Percentiles rank a stretch among this genome's conserved stretches.
Evolutionary conservation across 305 asterid species (phyloP).

Genomic region (Fraxinus paxiana): DNA sequence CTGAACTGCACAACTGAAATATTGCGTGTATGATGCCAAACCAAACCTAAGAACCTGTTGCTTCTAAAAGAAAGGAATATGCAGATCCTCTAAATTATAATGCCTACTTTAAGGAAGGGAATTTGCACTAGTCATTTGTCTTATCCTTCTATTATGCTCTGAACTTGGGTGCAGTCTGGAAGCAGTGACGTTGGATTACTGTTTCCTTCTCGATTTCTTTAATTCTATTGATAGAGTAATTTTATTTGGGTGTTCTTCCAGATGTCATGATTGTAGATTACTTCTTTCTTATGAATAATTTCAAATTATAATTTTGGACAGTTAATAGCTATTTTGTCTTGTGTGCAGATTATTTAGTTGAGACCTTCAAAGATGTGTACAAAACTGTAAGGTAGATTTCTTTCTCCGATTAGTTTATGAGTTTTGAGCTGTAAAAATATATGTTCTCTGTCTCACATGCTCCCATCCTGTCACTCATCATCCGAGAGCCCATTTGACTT

Average conservation of each 20-base stretch:
- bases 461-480: not conserved
- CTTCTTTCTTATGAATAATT: constrained; percentile 7
- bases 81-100: not conserved
- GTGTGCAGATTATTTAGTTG: constrained; percentile 70
- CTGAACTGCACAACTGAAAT: not conserved
- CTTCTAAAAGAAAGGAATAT: not conserved
- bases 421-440: not conserved
- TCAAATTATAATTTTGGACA: not conserved
- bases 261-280: constrained; percentile 11
- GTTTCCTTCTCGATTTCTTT: constrained; percentile 8
- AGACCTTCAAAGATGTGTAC: constrained; percentile 61
- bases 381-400: constrained; percentile 63
- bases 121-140: not conserved
- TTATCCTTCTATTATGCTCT: constrained; percentile 7
- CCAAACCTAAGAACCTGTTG: not conserved
- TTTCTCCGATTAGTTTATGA: constrained; percentile 14
- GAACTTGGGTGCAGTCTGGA: not conserved
- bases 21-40: not conserved
- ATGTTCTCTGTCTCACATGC: not conserved
- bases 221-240: constrained; percentile 14
- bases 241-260: constrained; percentile 1
- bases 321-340: constrained; percentile 23
- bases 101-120: not conserved
- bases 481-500: not conserved
- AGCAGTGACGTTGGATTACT: not conserved